phyloP scores from a whole-genome alignment of 73 alveolate genomes.

The Blepharisma japonicum region DNA sequence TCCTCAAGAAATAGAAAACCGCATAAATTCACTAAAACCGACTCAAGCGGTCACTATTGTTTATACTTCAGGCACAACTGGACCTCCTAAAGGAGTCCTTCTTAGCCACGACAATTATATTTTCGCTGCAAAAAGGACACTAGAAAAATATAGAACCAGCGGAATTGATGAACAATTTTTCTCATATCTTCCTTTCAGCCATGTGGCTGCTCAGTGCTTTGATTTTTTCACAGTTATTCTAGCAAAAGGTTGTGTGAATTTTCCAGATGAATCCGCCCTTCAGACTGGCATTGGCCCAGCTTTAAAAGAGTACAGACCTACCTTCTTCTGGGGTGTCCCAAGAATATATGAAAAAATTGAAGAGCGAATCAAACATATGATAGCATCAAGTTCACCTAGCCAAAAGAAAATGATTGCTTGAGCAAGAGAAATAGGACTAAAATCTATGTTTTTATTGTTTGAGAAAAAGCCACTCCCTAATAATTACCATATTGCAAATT shows the following conservation, averaged over 20 bases:
- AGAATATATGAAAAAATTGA: constrained; percentile 50
- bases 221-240: constrained; percentile 43
- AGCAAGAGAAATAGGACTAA: constrained; percentile 38
- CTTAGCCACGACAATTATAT: constrained; percentile 69
- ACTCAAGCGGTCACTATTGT: constrained; percentile 71
- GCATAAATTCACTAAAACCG: constrained; percentile 24
- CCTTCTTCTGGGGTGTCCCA: constrained; percentile 58
- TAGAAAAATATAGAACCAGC: not conserved
- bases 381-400: not conserved
- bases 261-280: constrained; percentile 51
- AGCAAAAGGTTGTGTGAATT: constrained; percentile 5
- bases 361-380: constrained; percentile 27
- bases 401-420: constrained; percentile 32
- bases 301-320: constrained; percentile 42
- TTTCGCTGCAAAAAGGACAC: constrained; percentile 35
- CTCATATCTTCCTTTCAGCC: constrained; percentile 71
- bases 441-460: not conserved
- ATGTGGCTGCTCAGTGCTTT: constrained; percentile 56
- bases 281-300: constrained; percentile 32
- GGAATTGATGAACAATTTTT: constrained; percentile 40
- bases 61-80: constrained; percentile 91
- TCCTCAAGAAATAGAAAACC: constrained; percentile 6
- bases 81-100: constrained; percentile 80
- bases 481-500: constrained; percentile 40
- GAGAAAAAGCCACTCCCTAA: constrained; percentile 36